Conservation (phyloP, 1,284 basidiomycete species). For the Trametes polyzona region DNA sequence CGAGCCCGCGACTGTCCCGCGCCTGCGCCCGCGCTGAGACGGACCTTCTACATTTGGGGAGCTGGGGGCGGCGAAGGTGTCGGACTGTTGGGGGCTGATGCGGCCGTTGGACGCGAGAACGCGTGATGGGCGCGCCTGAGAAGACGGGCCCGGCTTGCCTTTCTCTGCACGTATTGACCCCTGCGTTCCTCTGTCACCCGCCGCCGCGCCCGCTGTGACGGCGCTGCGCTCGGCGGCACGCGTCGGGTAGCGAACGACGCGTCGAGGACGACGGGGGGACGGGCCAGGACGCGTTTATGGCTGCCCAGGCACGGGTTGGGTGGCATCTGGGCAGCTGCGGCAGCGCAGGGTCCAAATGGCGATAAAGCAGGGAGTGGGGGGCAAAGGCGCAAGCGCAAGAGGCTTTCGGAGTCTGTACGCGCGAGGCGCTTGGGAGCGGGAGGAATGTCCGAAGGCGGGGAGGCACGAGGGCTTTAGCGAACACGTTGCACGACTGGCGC, state of each 20-base stretch:
- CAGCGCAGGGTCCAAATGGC: too few species aligned
- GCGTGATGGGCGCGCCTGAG: slow-evolving; percentile 11
- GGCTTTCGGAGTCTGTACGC: slow-evolving; percentile 11
- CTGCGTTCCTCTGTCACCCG: neutral
- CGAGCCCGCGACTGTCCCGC: too few species aligned
- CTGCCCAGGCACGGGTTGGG: neutral
- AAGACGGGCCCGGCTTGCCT: slow-evolving; percentile 14
- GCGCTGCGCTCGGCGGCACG: neutral
- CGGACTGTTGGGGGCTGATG: slow-evolving; percentile 17
- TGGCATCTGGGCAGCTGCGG: neutral
- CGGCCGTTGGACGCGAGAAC: slow-evolving; percentile 24
- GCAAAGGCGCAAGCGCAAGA: neutral
- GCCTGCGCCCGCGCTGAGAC: neutral
- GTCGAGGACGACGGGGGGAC: too few species aligned
- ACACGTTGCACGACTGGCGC: slow-evolving; percentile 25
- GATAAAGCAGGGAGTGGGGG: neutral
- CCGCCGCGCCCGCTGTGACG: neutral
- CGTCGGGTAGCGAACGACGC: too few species aligned
- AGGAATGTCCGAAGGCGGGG: slow-evolving; percentile 13
- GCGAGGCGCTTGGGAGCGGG: slow-evolving; percentile 16
- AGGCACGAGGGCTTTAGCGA: slow-evolving; percentile 18
- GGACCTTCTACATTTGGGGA: slow-evolving; percentile 8
- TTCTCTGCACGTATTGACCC: slow-evolving; percentile 9
- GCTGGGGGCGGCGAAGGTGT: slow-evolving; percentile 4
- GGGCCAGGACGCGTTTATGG: neutral